These are phyloP conservation scores for Arabis hirsuta DNA, from an alignment of 345 rosid genomes.

Conservation along the genomic window DNA sequence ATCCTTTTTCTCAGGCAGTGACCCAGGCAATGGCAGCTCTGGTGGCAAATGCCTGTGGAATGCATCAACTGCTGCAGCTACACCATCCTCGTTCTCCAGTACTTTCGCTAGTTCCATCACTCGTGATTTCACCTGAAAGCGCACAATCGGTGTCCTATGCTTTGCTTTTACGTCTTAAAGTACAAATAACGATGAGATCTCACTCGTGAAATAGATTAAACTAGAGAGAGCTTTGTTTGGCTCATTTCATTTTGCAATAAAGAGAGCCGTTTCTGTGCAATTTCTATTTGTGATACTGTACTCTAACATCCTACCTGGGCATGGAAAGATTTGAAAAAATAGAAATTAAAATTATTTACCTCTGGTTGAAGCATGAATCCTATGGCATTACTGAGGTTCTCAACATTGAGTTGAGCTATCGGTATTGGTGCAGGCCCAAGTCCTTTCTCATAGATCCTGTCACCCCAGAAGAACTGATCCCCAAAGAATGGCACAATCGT, in stretches of 20 bases:
- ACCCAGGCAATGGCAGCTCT: constrained; percentile 59
- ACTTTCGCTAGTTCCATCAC: constrained; percentile 72
- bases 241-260: neutral
- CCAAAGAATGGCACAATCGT: constrained; percentile 97
- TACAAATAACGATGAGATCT: neutral
- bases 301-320: neutral
- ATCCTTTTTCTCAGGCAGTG: constrained; percentile 43
- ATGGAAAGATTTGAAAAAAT: neutral
- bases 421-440: constrained; percentile 92
- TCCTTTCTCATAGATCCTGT: constrained; percentile 66
- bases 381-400: constrained; percentile 79
- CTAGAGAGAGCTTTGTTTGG: neutral
- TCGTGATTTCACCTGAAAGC: constrained; percentile 68
- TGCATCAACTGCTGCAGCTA: constrained; percentile 85
- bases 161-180: neutral
- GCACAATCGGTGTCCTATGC: neutral
- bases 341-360: constrained; percentile 51
- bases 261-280: neutral
- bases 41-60: constrained; percentile 87
- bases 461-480: constrained; percentile 99
- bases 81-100: constrained; percentile 95
- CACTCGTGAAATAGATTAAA: neutral
- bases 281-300: neutral
- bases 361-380: constrained; percentile 90
- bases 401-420: constrained; percentile 71